A percentile compares a stretch with the other conserved stretches of the same genome.
phyloP scores from a whole-genome alignment of 2,329 filamentous ascomycete genomes.

The Ophiostoma populinum region DNA sequence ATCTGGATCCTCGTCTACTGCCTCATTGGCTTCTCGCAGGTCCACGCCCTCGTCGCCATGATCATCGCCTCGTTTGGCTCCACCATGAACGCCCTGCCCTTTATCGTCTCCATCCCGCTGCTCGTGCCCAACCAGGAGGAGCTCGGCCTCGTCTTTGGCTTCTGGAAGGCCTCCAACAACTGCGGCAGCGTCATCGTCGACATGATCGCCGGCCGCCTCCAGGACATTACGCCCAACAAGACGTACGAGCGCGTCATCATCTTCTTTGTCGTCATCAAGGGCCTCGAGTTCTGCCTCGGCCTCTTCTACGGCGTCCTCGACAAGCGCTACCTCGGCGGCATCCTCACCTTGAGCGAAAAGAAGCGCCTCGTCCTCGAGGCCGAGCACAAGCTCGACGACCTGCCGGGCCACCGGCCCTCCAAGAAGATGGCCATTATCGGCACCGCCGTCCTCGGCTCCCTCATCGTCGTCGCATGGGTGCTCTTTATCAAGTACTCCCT shows the following conservation, averaged over 20 bases:
- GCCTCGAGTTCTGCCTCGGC: slow-evolving; percentile 15
- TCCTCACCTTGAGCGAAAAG: slow-evolving; percentile 11
- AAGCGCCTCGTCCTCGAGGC: slow-evolving; percentile 10
- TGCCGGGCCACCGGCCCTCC: slow-evolving; percentile 9
- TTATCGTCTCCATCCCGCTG: slow-evolving; percentile 14
- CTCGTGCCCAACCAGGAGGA: slow-evolving; percentile 13
- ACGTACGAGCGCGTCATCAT: slow-evolving; percentile 14
- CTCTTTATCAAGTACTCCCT: slow-evolving; percentile 11
- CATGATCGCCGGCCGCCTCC: slow-evolving; percentile 14
- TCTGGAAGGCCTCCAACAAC: slow-evolving; percentile 17
- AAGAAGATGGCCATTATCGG: slow-evolving; percentile 6
- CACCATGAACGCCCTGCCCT: slow-evolving; percentile 15
- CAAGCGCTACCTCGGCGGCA: slow-evolving; percentile 9
- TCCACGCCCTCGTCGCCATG: slow-evolving; percentile 14
- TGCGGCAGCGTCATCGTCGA: slow-evolving; percentile 15
- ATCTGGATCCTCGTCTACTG: slow-evolving; percentile 14
- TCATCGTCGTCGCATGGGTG: slow-evolving; percentile 13
- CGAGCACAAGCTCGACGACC: slow-evolving; percentile 8
- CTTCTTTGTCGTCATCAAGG: slow-evolving; percentile 15
- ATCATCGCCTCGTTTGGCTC: slow-evolving; percentile 14
- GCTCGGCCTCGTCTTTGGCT: slow-evolving; percentile 14
- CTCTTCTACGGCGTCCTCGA: slow-evolving; percentile 14
- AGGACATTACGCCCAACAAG: slow-evolving; percentile 14
- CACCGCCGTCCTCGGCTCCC: slow-evolving; percentile 4
- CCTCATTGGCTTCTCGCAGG: slow-evolving; percentile 13